These are phyloP conservation scores for Volvox africanus DNA, from an alignment of 139 green algal genomes.

Conservation along the genomic window DNA sequence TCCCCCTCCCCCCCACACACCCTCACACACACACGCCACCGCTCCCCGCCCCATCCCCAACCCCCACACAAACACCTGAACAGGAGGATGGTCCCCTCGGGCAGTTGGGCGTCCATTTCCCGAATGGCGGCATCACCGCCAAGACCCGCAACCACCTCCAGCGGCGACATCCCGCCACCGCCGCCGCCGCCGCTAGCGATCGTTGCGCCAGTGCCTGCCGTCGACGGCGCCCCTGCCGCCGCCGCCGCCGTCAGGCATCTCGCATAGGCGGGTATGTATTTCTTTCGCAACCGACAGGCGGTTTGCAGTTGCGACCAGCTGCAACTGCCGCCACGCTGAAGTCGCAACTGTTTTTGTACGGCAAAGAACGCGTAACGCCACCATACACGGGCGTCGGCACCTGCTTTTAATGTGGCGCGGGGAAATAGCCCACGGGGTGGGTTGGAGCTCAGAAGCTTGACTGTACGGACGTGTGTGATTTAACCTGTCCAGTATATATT, in stretches of 20 bases:
- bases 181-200: neutral
- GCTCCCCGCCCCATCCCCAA: no score
- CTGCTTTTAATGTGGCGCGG: constrained; percentile 15
- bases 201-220: neutral
- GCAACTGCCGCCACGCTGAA: neutral
- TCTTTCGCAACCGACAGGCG: constrained; percentile 61
- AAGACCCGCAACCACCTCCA: neutral
- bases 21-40: no score
- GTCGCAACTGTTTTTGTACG: constrained; percentile 47
- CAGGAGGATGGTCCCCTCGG: constrained; percentile 82
- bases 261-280: constrained; percentile 82
- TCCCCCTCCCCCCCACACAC: no score
- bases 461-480: no score
- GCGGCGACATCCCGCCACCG: neutral
- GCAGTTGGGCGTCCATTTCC: constrained; percentile 80
- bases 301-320: constrained; percentile 15
- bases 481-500: no score
- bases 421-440: no score
- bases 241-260: constrained; percentile 55
- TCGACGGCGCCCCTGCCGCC: neutral
- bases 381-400: constrained; percentile 71
- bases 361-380: constrained; percentile 84
- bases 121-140: constrained; percentile 64
- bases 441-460: no score
- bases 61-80: no score